Percentiles rank a stretch among this genome's conserved stretches.
Conservation (phyloP, 176 grass and related monocot species). For the Poa annua region DNA sequence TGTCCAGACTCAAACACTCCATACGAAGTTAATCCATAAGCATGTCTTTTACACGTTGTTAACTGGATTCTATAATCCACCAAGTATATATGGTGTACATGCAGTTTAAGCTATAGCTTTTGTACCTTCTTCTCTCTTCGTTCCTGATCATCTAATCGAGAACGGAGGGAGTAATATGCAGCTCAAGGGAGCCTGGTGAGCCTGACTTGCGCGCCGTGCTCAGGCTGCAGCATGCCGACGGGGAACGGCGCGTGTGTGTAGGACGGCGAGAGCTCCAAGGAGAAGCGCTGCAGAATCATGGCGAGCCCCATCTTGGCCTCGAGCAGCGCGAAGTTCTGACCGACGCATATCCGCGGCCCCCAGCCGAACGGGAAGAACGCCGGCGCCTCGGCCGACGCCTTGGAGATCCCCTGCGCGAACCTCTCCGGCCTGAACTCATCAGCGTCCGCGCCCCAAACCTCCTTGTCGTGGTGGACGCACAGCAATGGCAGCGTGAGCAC, state of each 20-base stretch:
- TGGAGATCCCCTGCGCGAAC: conserved; percentile 52
- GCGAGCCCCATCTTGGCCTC: conserved; percentile 56
- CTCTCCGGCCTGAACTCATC: conserved; percentile 53
- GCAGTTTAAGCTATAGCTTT: too few relatives aligned
- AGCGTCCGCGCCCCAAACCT: conserved; percentile 37
- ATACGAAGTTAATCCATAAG: too few relatives aligned
- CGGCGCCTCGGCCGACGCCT: conserved; percentile 27
- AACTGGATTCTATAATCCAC: too few relatives aligned
- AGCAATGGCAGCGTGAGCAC: conserved; percentile 54
- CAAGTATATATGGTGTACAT: too few relatives aligned
- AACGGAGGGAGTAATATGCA: background rate
- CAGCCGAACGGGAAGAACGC: conserved; percentile 47
- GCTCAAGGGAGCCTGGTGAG: conserved; percentile 40
- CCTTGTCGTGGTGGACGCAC: conserved; percentile 60
- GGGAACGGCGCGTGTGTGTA: conserved; percentile 63
- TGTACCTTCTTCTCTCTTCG: too few relatives aligned
- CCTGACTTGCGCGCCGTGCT: conserved; percentile 70
- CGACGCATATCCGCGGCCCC: conserved; percentile 44
- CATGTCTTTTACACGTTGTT: too few relatives aligned
- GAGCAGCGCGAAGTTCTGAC: conserved; percentile 50
- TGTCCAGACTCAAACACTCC: too few relatives aligned
- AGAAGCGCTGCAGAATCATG: conserved; percentile 72
- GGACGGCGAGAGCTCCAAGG: conserved; percentile 65
- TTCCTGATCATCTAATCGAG: too few relatives aligned
- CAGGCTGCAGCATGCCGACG: conserved; percentile 44